Conservation (phyloP, 352 stramenopile species). For the Phytophthora quininea region DNA sequence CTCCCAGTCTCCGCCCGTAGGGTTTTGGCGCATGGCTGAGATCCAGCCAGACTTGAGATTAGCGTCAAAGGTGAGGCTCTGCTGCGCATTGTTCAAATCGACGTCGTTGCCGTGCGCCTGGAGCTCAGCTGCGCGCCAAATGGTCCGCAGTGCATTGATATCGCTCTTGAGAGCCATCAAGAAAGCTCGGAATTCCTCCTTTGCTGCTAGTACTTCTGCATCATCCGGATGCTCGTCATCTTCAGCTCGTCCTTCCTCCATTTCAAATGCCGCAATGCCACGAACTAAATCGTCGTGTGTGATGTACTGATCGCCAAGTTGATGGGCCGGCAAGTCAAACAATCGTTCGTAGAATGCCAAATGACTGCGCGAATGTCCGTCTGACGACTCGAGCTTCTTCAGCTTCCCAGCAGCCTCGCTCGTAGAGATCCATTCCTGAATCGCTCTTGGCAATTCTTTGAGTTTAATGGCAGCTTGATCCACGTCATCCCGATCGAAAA, state of each 20-base stretch:
- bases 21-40: conserved; percentile 74
- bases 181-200: conserved; percentile 55
- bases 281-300: conserved; percentile 77
- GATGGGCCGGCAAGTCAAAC: conserved; percentile 50
- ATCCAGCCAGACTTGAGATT: conserved; percentile 80
- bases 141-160: conserved; percentile 55
- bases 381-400: conserved; percentile 6
- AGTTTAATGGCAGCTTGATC: conserved; percentile 58
- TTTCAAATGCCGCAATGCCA: conserved; percentile 50
- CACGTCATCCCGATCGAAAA: conserved; percentile 12
- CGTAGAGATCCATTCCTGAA: conserved; percentile 47
- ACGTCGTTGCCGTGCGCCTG: conserved; percentile 45
- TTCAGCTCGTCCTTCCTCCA: conserved; percentile 25
- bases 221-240: conserved; percentile 26
- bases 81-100: conserved; percentile 38
- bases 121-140: conserved; percentile 77
- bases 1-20: conserved; percentile 65
- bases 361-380: conserved; percentile 20
- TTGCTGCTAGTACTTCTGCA: conserved; percentile 23
- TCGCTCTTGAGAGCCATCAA: conserved; percentile 50
- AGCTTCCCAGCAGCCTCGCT: conserved; percentile 16
- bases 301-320: conserved; percentile 52
- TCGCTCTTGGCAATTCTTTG: conserved; percentile 46
- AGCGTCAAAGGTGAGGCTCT: conserved; percentile 66
- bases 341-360: conserved; percentile 49